Base-by-base conservation (phyloP, 2,329 filamentous ascomycete genomes). In the Fusarium nanum region DNA sequence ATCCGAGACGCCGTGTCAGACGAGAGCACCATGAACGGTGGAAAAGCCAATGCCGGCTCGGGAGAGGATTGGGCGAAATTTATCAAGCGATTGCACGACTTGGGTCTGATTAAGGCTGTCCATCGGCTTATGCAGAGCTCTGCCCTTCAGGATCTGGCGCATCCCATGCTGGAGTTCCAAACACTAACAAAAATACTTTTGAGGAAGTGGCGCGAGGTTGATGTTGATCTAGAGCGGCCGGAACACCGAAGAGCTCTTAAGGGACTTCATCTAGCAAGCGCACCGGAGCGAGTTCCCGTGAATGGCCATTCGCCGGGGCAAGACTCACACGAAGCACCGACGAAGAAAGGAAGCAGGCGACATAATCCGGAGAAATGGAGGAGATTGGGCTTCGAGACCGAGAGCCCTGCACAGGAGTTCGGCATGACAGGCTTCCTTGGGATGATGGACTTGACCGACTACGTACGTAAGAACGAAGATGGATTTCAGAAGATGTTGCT, bases 381-480 rank as follows among this genome's bases (percentile, higher is more conserved):
- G 74, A 87, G 94, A 56, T 80, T 99, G 44, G 96, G 96, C 5
- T 99, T 99, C 75, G 92, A 96, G 79, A 91, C 92, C 0, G 96
- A 99, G 80, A 94, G 88, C 72, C 96, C 96, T 6, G 91, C 91
- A 1, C 86, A 87, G 74, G 96, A 99, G 73, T 98, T 99, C 76
- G 90, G 93, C 22, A 84, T 88, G 41, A 92, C 92, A 28, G 96
- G 96, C 0, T 98, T 94, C 78, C 81, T 99, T 56, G 96, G 96
- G 28, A 93, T 99, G 88, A 98, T 99, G 94, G 96, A 99, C 78
- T 81, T 99, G 75, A 93, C 94, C 4, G 94, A 98, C 79, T 99
- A 93, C 78, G 93, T 97, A 50, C 89, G 92, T 76, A 97, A 94
- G 77, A 91, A 97, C 76, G 93, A 97, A 78, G 94, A 98, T 77